These are phyloP conservation scores for Rosa rugosa DNA, from an alignment of 306 rosid genomes.

Conservation along the genomic window DNA sequence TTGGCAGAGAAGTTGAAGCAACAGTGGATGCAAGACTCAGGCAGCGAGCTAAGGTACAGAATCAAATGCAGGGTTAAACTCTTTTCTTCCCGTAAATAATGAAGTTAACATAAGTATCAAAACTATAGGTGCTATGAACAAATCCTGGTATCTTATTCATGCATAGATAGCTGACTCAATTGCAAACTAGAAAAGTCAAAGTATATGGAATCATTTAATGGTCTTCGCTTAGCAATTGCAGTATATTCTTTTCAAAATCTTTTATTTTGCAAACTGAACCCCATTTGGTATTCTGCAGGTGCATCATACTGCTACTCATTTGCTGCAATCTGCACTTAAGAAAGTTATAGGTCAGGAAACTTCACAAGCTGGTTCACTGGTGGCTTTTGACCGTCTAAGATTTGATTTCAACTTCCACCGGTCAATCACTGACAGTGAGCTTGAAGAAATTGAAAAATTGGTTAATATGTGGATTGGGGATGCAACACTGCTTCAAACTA, in stretches of 20 bases:
- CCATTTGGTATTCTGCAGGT: conserved; percentile 51
- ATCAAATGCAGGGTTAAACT: conserved; percentile 4
- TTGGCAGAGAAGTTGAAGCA: conserved; percentile 94
- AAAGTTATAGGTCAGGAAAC: conserved; percentile 81
- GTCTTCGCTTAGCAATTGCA: background rate
- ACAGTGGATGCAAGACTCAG: conserved; percentile 75
- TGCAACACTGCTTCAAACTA: conserved; percentile 71
- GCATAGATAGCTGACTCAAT: conserved; percentile 19
- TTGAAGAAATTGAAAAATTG: conserved; percentile 64
- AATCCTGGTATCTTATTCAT: conserved; percentile 12
- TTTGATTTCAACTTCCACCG: conserved; percentile 95
- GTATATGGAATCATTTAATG: background rate
- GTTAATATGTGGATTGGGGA: conserved; percentile 81
- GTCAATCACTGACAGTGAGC: conserved; percentile 67
- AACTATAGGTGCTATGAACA: background rate
- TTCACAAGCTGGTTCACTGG: conserved; percentile 98
- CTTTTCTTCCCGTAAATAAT: conserved; percentile 6
- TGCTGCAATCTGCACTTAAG: conserved; percentile 91
- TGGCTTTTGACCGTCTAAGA: conserved; percentile 89
- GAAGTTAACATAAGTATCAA: conserved; percentile 11
- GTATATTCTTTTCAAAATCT: background rate
- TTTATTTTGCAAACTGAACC: conserved; percentile 28
- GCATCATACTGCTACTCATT: conserved; percentile 98
- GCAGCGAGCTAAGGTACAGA: conserved; percentile 81
- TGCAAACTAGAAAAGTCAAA: conserved; percentile 19